Evolutionary conservation across 2,329 filamentous ascomycete species (phyloP).

Genomic region (Ophiostoma quercus): DNA sequence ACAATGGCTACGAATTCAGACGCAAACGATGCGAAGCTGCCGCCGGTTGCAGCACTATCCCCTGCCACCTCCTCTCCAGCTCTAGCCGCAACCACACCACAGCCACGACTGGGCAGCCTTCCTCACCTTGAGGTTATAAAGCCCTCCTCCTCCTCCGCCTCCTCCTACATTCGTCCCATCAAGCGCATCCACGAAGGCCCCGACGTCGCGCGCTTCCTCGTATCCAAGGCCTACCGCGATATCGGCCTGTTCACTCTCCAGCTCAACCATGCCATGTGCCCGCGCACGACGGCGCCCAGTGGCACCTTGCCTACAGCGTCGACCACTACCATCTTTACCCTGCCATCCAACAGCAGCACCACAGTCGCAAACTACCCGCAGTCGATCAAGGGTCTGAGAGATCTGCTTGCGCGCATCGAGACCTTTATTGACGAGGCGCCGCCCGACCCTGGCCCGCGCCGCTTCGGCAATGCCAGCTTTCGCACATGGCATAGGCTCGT

Average conservation of each 20-base stretch:
- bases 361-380: conserved; percentile 37
- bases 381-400: conserved; percentile 59
- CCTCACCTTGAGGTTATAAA: neutral
- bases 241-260: conserved; percentile 84
- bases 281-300: conserved; percentile 45
- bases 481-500: conserved; percentile 73
- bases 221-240: conserved; percentile 76
- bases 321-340: conserved; percentile 44
- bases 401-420: conserved; percentile 60
- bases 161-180: conserved; percentile 46
- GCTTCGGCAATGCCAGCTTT: conserved; percentile 91
- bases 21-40: neutral
- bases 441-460: conserved; percentile 75
- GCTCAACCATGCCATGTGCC: conserved; percentile 81
- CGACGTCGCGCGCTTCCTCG: conserved; percentile 76
- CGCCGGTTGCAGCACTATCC: neutral
- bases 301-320: conserved; percentile 32
- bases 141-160: conserved; percentile 43
- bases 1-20: neutral
- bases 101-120: neutral
- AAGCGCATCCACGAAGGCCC: conserved; percentile 82
- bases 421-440: conserved; percentile 70
- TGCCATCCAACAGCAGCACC: conserved; percentile 34
- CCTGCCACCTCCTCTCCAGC: neutral
- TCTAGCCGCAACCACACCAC: neutral